phyloP scores from a whole-genome alignment of 176 grass and related monocot species.

The Cocos nucifera region DNA sequence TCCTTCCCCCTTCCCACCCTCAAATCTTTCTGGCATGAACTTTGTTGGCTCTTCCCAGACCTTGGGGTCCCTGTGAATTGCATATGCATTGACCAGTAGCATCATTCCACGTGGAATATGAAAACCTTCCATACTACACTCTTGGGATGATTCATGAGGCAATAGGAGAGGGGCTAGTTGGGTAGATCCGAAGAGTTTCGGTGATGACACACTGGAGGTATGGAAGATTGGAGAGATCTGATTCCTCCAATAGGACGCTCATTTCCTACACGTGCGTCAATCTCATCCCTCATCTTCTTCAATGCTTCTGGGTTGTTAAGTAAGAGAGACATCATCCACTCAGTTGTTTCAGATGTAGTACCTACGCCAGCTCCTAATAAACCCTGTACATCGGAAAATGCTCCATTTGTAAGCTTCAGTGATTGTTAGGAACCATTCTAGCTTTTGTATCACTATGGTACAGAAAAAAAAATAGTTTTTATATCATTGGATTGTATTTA shows the following conservation, averaged over 20 bases:
- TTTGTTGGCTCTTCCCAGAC: constrained; percentile 46
- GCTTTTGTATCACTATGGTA: too few species aligned
- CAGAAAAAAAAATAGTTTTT: too few species aligned
- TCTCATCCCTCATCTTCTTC: constrained; percentile 21
- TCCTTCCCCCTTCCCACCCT: too few species aligned
- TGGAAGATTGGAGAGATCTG: constrained; percentile 33
- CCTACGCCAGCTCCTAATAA: constrained; percentile 33
- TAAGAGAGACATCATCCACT: constrained; percentile 59
- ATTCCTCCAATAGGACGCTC: constrained; percentile 38
- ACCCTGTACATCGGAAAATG: not conserved
- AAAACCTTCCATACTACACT: constrained; percentile 33
- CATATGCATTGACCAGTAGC: constrained; percentile 48
- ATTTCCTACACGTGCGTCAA: constrained; percentile 22
- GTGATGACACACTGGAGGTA: constrained; percentile 42
- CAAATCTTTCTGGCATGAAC: constrained; percentile 61
- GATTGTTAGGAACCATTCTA: too few species aligned
- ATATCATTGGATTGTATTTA: too few species aligned
- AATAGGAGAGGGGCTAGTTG: constrained; percentile 35
- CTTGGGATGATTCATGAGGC: constrained; percentile 49
- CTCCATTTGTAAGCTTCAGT: not conserved
- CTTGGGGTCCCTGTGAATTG: constrained; percentile 41
- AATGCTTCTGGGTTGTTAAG: constrained; percentile 25
- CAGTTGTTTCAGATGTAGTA: constrained; percentile 35
- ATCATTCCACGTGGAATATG: constrained; percentile 37
- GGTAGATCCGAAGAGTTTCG: constrained; percentile 51